phyloP scores from a whole-genome alignment of 768 basidiomycete species.

The Lactarius tabidus region DNA sequence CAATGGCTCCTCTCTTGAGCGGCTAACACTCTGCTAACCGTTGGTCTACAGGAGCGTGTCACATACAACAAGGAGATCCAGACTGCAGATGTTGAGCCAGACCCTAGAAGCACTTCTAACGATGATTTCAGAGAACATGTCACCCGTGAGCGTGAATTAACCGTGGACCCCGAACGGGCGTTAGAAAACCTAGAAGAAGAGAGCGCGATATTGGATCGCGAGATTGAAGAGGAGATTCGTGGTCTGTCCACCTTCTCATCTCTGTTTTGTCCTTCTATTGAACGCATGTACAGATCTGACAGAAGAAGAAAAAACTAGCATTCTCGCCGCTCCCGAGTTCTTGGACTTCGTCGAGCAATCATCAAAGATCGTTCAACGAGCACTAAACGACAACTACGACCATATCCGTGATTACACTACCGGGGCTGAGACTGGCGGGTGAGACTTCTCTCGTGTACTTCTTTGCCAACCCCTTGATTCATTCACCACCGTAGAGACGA shows the following conservation, averaged over 20 bases:
- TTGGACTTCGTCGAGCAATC: conserved; percentile 91
- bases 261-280: neutral
- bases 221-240: conserved; percentile 83
- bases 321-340: conserved; percentile 87
- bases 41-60: conserved; percentile 56
- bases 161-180: conserved; percentile 64
- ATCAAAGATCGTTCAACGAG: conserved; percentile 92
- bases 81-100: conserved; percentile 63
- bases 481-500: conserved; percentile 58
- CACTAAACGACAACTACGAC: conserved; percentile 93
- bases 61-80: conserved; percentile 84
- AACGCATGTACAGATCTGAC: conserved; percentile 57
- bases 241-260: conserved; percentile 40
- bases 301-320: conserved; percentile 78
- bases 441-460: conserved; percentile 32
- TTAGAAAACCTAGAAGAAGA: conserved; percentile 80
- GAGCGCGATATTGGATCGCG: conserved; percentile 75
- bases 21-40: neutral
- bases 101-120: conserved; percentile 49
- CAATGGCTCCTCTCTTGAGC: neutral
- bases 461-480: neutral
- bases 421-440: conserved; percentile 80
- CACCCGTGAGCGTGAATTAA: conserved; percentile 53
- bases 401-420: conserved; percentile 97
- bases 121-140: conserved; percentile 74